These are phyloP conservation scores for Ulota crispa DNA, from an alignment of 225 moss, liverwort and hornwort genomes.

Conservation along the genomic window DNA sequence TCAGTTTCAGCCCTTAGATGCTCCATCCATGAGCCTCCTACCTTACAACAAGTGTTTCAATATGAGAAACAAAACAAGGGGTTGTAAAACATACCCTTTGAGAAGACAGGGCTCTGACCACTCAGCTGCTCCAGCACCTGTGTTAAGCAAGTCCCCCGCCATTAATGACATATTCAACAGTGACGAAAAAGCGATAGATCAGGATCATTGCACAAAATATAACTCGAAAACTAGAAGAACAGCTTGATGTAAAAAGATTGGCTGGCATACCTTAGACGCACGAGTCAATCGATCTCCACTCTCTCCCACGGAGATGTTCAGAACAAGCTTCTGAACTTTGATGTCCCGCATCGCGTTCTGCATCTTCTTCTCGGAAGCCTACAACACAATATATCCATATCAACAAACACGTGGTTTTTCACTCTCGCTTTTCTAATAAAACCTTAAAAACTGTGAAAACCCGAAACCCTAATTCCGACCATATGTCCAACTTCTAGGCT, in stretches of 20 bases:
- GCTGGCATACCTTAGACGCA: constrained; percentile 39
- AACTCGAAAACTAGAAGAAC: not conserved
- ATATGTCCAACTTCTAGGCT: not conserved
- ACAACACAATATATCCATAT: not conserved
- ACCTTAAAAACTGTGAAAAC: not conserved
- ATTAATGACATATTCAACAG: not conserved
- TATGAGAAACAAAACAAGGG: not conserved
- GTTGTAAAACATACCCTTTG: constrained; percentile 23
- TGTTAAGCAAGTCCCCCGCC: not conserved
- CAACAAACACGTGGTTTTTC: not conserved
- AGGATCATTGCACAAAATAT: not conserved
- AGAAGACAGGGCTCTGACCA: constrained; percentile 47
- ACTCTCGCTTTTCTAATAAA: not conserved
- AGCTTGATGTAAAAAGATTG: not conserved
- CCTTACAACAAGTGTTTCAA: not conserved
- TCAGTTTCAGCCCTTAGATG: no score
- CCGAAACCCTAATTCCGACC: not conserved
- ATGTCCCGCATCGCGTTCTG: constrained; percentile 50
- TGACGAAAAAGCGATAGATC: not conserved
- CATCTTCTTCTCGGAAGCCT: constrained; percentile 57
- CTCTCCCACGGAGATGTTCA: constrained; percentile 57
- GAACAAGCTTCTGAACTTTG: constrained; percentile 52
- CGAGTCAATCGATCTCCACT: constrained; percentile 56
- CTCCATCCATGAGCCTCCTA: no score
- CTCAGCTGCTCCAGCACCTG: constrained; percentile 54